A percentile compares a stretch with the other conserved stretches of the same genome.
Conservation (phyloP, 176 grass and related monocot genomes). For the maize (Zea mays) region DNA sequence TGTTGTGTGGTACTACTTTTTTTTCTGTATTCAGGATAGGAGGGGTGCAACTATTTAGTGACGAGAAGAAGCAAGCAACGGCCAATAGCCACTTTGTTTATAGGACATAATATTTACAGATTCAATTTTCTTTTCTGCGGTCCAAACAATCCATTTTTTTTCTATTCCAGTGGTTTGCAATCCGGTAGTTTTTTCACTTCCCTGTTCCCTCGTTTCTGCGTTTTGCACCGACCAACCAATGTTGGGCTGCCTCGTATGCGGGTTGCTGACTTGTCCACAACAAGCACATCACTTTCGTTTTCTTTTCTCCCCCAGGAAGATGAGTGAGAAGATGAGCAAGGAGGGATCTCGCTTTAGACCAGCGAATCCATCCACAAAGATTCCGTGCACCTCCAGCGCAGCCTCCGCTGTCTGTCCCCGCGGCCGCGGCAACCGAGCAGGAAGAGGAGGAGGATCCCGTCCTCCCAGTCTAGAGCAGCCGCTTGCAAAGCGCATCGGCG, state of each 20-base stretch:
- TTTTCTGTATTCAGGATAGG: background rate
- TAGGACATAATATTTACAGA: background rate
- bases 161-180: too few relatives aligned
- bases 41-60: background rate
- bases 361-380: constrained; percentile 22
- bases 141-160: too few relatives aligned
- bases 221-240: background rate
- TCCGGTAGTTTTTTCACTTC: too few relatives aligned
- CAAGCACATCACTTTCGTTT: background rate
- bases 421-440: background rate
- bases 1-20: background rate
- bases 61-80: background rate
- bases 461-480: background rate
- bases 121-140: too few relatives aligned
- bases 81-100: background rate
- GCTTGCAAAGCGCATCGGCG: background rate
- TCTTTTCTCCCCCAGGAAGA: background rate
- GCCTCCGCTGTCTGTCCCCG: constrained; percentile 1
- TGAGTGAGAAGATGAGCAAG: background rate
- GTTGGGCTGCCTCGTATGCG: background rate
- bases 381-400: constrained; percentile 10
- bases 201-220: too few relatives aligned
- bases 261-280: background rate
- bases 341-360: background rate
- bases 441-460: background rate